Evolutionary conservation across 2,329 filamentous ascomycete genomes (phyloP).

Genomic region (Aspergillus fructus): DNA sequence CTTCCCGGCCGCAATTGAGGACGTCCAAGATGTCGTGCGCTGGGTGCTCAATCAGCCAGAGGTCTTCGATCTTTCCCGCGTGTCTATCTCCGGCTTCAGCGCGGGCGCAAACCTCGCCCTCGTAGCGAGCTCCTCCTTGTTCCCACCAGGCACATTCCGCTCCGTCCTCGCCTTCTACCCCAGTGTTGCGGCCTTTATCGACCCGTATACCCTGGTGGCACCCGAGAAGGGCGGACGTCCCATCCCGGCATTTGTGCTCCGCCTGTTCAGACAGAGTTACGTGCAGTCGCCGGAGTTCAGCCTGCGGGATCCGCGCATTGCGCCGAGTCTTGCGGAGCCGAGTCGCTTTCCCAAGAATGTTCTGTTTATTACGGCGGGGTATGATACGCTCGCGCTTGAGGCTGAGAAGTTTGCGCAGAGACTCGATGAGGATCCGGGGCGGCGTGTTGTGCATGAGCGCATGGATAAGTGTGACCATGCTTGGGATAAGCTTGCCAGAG

Average conservation of each 20-base stretch:
- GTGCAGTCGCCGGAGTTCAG: conserved; percentile 22
- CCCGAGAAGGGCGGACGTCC: conserved; percentile 21
- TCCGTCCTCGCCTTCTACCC: conserved; percentile 37
- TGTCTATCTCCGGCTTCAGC: conserved; percentile 45
- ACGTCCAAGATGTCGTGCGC: conserved; percentile 39
- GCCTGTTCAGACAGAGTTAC: conserved; percentile 32
- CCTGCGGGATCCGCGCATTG: conserved; percentile 31
- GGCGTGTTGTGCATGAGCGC: conserved; percentile 30
- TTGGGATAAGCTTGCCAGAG: conserved; percentile 26
- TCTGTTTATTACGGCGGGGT: conserved; percentile 30
- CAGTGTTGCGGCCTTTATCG: too few species aligned
- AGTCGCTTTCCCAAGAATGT: conserved; percentile 30
- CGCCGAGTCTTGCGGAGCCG: conserved; percentile 26
- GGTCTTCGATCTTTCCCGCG: conserved; percentile 31
- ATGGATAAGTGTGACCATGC: conserved; percentile 38
- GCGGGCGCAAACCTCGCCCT: conserved; percentile 44
- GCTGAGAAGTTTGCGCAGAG: conserved; percentile 29
- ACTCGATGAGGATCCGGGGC: conserved; percentile 20
- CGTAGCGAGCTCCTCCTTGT: conserved; percentile 28
- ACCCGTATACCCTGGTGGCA: conserved; percentile 23
- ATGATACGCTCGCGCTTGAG: conserved; percentile 30
- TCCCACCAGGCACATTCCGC: conserved; percentile 30
- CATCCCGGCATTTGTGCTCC: conserved; percentile 24
- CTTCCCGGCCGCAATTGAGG: conserved; percentile 41
- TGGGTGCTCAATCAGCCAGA: conserved; percentile 34